Percentiles rank a stretch among this genome's conserved stretches.
phyloP scores from a whole-genome alignment of 805 yeast species.

The Kluyveromyces aestuarii region DNA sequence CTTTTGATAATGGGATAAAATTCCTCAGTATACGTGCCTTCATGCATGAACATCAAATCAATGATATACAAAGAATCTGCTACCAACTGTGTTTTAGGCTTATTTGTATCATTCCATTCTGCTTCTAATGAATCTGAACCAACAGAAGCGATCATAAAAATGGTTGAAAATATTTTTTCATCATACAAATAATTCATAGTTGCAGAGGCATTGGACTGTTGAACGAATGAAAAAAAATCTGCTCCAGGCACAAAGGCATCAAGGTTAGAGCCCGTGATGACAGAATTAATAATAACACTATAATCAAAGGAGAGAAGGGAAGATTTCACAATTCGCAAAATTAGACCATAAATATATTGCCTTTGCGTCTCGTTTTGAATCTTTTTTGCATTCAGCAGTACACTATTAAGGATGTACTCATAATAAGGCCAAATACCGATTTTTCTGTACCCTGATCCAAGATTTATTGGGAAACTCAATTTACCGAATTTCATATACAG shows the following conservation, averaged over 20 bases:
- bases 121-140: constrained; percentile 48
- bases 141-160: constrained; percentile 47
- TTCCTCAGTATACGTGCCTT: constrained; percentile 47
- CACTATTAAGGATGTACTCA: constrained; percentile 59
- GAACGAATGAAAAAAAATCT: constrained; percentile 42
- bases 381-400: constrained; percentile 45
- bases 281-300: constrained; percentile 40
- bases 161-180: constrained; percentile 42
- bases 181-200: constrained; percentile 54
- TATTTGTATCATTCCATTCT: constrained; percentile 13
- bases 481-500: constrained; percentile 32
- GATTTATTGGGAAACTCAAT: constrained; percentile 49
- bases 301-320: constrained; percentile 45
- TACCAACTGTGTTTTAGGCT: constrained; percentile 27
- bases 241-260: constrained; percentile 38
- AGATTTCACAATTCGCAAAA: constrained; percentile 43
- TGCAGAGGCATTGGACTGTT: constrained; percentile 62
- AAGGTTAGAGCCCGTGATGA: constrained; percentile 42
- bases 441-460: constrained; percentile 54
- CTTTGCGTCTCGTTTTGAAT: constrained; percentile 26
- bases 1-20: constrained; percentile 29
- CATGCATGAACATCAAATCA: constrained; percentile 39
- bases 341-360: constrained; percentile 40
- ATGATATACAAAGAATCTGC: constrained; percentile 39
- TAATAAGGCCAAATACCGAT: constrained; percentile 73